Conservation (phyloP, 2,329 filamentous ascomycete genomes). For the Phaeomoniella chlamydospora region DNA sequence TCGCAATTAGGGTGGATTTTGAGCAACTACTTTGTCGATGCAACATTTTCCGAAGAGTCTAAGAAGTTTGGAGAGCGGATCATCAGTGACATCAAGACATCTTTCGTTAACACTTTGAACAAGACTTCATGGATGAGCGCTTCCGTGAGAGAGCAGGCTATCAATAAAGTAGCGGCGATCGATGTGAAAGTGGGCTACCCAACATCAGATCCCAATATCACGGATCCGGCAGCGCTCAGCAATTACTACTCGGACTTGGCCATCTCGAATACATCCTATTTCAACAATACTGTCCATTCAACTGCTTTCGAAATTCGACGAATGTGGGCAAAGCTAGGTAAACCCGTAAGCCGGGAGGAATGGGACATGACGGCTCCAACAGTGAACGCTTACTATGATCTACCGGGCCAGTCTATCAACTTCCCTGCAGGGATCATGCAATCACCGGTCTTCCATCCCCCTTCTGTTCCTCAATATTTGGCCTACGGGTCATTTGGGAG, state of each 20-base stretch:
- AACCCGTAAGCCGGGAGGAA: slow-evolving; percentile 44
- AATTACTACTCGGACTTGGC: slow-evolving; percentile 42
- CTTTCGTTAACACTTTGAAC: slow-evolving; percentile 48
- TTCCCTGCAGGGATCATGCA: slow-evolving; percentile 60
- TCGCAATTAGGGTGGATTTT: slow-evolving; percentile 50
- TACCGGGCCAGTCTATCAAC: slow-evolving; percentile 51
- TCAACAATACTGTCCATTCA: slow-evolving; percentile 41
- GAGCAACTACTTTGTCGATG: slow-evolving; percentile 56
- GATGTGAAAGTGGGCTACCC: slow-evolving; percentile 56
- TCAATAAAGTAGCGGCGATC: slow-evolving; percentile 53
- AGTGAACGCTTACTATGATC: slow-evolving; percentile 54
- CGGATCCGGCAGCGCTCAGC: slow-evolving; percentile 39
- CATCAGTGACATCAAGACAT: slow-evolving; percentile 54
- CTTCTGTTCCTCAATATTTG: slow-evolving; percentile 47
- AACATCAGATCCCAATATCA: slow-evolving; percentile 45
- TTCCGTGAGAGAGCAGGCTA: slow-evolving; percentile 42
- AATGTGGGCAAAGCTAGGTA: slow-evolving; percentile 44
- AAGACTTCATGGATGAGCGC: slow-evolving; percentile 51
- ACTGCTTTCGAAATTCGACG: slow-evolving; percentile 31
- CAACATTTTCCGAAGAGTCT: slow-evolving; percentile 43
- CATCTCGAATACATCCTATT: slow-evolving; percentile 37
- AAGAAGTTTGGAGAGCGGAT: slow-evolving; percentile 55
- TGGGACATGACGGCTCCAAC: slow-evolving; percentile 48
- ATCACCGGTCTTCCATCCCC: slow-evolving; percentile 49
- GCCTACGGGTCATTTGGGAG: slow-evolving; percentile 56